phyloP scores from a whole-genome alignment of 78 protist species.

The Trichosphaerium sp. region DNA sequence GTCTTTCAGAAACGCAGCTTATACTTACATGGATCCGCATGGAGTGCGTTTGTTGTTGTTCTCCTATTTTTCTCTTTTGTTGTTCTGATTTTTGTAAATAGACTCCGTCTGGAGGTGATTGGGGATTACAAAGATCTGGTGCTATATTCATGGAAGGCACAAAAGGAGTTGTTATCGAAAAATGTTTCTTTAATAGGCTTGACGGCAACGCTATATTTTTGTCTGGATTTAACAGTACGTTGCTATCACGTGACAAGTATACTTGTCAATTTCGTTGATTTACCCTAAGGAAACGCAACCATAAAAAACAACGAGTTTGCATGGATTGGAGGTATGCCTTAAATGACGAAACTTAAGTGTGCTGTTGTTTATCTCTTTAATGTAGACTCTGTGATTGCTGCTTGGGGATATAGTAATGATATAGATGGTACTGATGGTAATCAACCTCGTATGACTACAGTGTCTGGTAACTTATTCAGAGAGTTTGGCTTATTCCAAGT shows the following conservation, averaged over 20 bases:
- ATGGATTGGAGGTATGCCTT: conserved; percentile 6
- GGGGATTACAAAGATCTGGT: conserved; percentile 22
- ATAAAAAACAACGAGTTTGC: neutral
- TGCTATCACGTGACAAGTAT: too few species aligned
- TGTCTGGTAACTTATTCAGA: neutral
- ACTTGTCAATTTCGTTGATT: too few species aligned
- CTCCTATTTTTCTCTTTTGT: too few species aligned
- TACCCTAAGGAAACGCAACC: too few species aligned
- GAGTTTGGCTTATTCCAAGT: conserved; percentile 26
- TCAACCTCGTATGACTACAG: conserved; percentile 1
- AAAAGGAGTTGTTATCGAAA: neutral
- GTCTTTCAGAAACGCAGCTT: neutral
- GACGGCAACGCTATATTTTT: too few species aligned
- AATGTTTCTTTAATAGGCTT: neutral
- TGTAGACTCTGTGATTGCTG: conserved; percentile 4
- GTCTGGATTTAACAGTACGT: too few species aligned
- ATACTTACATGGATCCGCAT: conserved; percentile 24
- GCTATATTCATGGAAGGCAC: conserved; percentile 15
- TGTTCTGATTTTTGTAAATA: too few species aligned
- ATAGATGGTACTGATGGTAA: too few species aligned
- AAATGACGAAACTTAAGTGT: too few species aligned
- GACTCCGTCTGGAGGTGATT: conserved; percentile 43
- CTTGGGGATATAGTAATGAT: conserved; percentile 18
- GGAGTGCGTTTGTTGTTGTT: too few species aligned
- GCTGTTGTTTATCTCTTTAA: too few species aligned